Conservation (phyloP, 495 filamentous ascomycete species). For the Xylaria telfairii region DNA sequence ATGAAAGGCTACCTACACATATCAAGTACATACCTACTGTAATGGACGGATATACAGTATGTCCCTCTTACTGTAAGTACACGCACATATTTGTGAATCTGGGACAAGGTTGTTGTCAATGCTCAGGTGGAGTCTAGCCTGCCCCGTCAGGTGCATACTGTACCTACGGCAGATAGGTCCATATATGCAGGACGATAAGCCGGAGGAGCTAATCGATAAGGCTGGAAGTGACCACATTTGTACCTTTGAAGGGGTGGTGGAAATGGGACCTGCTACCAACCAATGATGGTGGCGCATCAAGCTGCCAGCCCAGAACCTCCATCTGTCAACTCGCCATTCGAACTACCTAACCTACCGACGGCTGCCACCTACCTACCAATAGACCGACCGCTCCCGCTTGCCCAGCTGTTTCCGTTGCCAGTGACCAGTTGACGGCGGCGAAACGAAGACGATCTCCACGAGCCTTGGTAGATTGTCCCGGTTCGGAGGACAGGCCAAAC, state of each 20-base stretch:
- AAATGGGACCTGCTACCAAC: slow-evolving; percentile 12
- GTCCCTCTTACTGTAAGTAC: too few relatives aligned
- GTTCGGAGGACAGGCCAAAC: background rate
- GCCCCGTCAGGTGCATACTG: background rate
- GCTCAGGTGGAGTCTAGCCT: too few relatives aligned
- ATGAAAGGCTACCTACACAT: too few relatives aligned
- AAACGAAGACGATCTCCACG: slow-evolving; percentile 1
- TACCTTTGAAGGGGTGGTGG: slow-evolving; percentile 3
- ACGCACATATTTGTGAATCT: too few relatives aligned
- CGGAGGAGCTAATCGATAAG: slow-evolving; percentile 7
- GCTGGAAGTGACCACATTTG: slow-evolving; percentile 23
- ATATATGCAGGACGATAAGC: slow-evolving; percentile 3
- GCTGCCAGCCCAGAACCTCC: slow-evolving; percentile 19
- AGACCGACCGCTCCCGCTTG: slow-evolving; percentile 10
- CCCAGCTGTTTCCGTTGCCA: background rate
- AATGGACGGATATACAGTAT: too few relatives aligned
- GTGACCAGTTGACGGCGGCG: background rate
- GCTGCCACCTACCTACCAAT: slow-evolving; percentile 7
- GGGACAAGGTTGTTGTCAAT: too few relatives aligned
- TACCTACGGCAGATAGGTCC: too few relatives aligned
- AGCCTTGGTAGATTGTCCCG: background rate
- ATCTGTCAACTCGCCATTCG: slow-evolving; percentile 22
- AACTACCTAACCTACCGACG: background rate
- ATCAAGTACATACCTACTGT: too few relatives aligned
- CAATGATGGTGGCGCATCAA: slow-evolving; percentile 5